Percentiles rank a stretch among this genome's conserved stretches.
phyloP scores from a whole-genome alignment of 2,329 filamentous ascomycete genomes.

The Neopestalotiopsis sp. region DNA sequence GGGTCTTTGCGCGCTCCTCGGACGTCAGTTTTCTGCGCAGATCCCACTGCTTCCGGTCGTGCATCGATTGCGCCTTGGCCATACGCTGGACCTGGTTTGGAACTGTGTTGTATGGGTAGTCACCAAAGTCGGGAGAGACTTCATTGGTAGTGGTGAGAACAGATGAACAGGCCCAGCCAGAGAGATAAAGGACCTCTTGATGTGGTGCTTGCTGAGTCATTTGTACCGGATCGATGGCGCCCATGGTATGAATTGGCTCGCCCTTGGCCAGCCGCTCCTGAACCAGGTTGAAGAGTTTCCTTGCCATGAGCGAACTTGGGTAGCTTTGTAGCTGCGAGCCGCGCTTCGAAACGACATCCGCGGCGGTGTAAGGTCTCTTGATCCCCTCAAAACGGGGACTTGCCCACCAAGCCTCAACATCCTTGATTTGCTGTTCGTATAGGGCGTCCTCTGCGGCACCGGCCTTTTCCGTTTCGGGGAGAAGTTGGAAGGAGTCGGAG shows the following conservation, averaged over 20 bases:
- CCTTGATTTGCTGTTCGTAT: slow-evolving; percentile 81
- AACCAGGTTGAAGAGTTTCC: slow-evolving; percentile 91
- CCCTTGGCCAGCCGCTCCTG: slow-evolving; percentile 78
- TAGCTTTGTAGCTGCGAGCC: slow-evolving; percentile 87
- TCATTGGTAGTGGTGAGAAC: slow-evolving; percentile 94
- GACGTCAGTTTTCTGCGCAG: slow-evolving; percentile 76
- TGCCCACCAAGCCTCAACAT: slow-evolving; percentile 91
- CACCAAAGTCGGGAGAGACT: slow-evolving; percentile 95
- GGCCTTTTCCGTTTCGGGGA: slow-evolving; percentile 77
- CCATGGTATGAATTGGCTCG: slow-evolving; percentile 95
- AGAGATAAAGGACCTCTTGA: slow-evolving; percentile 95
- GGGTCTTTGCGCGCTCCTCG: slow-evolving; percentile 74
- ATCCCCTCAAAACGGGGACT: slow-evolving; percentile 86
- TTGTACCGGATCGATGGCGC: slow-evolving; percentile 97
- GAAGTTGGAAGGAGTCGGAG: slow-evolving; percentile 83
- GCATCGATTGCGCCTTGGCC: slow-evolving; percentile 95
- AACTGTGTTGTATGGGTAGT: slow-evolving; percentile 99
- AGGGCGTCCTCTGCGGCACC: slow-evolving; percentile 83
- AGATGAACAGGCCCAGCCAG: slow-evolving; percentile 96
- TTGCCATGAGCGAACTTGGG: slow-evolving; percentile 91
- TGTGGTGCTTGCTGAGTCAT: slow-evolving; percentile 98
- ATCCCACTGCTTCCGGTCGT: slow-evolving; percentile 96
- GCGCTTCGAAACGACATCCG: slow-evolving; percentile 91
- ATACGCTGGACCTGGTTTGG: slow-evolving; percentile 96
- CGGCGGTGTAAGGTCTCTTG: slow-evolving; percentile 87